Evolutionary conservation across 257 asterid genomes (phyloP).

Genomic region (Fraxinus anomala): DNA sequence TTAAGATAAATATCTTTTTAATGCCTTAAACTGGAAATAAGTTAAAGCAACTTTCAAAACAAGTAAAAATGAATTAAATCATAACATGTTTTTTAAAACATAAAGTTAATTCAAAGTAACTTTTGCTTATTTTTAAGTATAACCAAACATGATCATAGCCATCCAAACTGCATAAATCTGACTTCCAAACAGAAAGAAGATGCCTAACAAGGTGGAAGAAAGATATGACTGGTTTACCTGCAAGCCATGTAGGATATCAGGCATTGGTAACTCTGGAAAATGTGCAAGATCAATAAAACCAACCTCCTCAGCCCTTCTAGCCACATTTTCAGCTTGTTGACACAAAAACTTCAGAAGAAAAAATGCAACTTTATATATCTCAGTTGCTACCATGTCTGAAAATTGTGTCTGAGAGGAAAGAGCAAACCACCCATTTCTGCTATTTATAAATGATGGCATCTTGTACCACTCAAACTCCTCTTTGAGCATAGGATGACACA

Average conservation of each 20-base stretch:
- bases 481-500: conserved; percentile 62
- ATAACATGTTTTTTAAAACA: not conserved
- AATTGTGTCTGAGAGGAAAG: conserved; percentile 71
- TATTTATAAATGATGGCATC: conserved; percentile 67
- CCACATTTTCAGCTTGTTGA: conserved; percentile 78
- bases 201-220: not conserved
- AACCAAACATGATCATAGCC: not conserved
- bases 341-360: conserved; percentile 80
- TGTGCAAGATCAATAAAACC: conserved; percentile 83
- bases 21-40: not conserved
- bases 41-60: too few species aligned
- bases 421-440: conserved; percentile 90
- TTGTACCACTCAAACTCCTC: conserved; percentile 83
- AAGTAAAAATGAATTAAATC: not conserved
- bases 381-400: conserved; percentile 72
- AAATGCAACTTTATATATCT: conserved; percentile 69
- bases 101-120: not conserved
- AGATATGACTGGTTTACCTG: conserved; percentile 50
- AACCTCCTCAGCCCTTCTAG: conserved; percentile 79
- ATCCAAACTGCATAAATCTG: conserved; percentile 1
- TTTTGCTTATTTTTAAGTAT: not conserved
- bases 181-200: not conserved
- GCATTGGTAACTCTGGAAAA: conserved; percentile 97
- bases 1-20: too few species aligned
- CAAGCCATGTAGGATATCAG: conserved; percentile 88